Evolutionary conservation across 2,329 filamentous ascomycete genomes (phyloP), one percentile per base, ranked within the genome.

Genomic region (Hirsutella thompsonii): DNA sequence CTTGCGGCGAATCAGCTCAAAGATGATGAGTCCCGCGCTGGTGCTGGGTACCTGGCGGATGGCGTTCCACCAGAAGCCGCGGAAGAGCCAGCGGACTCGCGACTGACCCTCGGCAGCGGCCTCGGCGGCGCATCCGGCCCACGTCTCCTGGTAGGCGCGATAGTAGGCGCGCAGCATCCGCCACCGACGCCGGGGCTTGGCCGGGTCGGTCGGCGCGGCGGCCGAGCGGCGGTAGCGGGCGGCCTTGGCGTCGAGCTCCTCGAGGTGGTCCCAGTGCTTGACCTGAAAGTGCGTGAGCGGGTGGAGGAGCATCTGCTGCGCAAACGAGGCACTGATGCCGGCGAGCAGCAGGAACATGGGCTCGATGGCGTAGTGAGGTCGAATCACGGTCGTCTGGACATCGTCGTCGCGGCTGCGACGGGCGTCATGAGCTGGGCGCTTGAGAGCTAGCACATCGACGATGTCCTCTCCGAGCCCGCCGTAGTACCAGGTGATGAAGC

Each of bases 11-110:
- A 87, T 76, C 36, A 89, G 55, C 60, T 89, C 83, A 55, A 89
- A 89, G 18, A 86, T 83, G 49, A 89, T 84, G 44, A 89, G 56
- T 0, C 82, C 83, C 0, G 83, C 83, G 44, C 79, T 83, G 2
- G 83, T 88, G 54, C 81, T 84, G 0, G 83, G 83, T 2, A 85
- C 80, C 59, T 87, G 82, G 5, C 80, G 67, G 40, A 87, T 70
- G 1, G 83, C 83, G 41, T 72, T 79, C 72, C 74, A 75, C 69
- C 81, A 77, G 55, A 88, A 87, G 11, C 78, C 81, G 5, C 74
- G 67, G 53, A 83, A 89, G 5, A 88, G 58, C 72, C 81, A 88
- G 13, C 62, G 66, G 19, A 68, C 55, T 56, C 81, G 67, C 1
- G 72, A 70, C 14, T 72, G 67, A 0, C 74, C 70, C 40, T 79